Conservation (phyloP, 164 flowering plant species). For the Chimonanthus salicifolius region DNA sequence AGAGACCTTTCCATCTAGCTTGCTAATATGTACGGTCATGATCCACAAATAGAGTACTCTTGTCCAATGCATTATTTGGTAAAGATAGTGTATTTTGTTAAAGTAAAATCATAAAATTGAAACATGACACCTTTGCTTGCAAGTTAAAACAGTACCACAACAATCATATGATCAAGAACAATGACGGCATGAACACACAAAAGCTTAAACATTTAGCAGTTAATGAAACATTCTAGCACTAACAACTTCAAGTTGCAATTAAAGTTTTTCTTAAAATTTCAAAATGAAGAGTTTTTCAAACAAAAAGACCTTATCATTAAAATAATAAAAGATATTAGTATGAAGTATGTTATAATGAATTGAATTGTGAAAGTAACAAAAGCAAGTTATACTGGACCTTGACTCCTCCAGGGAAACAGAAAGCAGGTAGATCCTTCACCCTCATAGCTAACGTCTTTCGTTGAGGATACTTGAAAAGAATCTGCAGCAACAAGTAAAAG, state of each 20-base stretch:
- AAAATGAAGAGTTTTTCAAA: not conserved
- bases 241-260: not conserved
- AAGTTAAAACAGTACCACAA: no score
- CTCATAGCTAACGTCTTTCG: constrained; percentile 65
- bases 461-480: constrained; percentile 85
- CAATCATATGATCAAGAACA: not conserved
- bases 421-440: constrained; percentile 68
- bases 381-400: constrained; percentile 44
- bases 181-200: not conserved
- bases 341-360: not conserved
- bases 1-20: not conserved
- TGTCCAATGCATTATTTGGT: not conserved
- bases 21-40: not conserved
- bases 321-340: not conserved
- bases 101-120: not conserved
- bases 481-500: constrained; percentile 30
- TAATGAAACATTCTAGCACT: not conserved
- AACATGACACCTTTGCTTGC: not conserved
- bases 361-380: not conserved
- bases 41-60: not conserved
- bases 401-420: constrained; percentile 88
- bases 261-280: not conserved
- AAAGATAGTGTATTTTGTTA: not conserved
- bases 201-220: not conserved
- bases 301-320: no score